Base-by-base conservation (phyloP, 345 rosid genomes). In the Gossypium longicalyx region DNA sequence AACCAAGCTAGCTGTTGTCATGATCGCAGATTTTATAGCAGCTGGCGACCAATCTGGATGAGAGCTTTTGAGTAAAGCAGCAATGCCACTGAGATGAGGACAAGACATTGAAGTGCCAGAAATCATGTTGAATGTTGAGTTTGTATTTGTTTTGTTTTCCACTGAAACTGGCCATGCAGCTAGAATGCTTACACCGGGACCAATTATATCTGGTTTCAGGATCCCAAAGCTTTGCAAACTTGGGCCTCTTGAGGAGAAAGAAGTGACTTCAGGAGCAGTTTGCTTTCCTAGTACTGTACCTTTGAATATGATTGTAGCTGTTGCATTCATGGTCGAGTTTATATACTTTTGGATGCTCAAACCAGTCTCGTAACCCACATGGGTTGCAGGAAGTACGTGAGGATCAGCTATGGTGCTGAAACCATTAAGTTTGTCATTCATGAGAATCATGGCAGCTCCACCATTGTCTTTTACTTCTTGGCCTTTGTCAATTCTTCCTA, bases 71-170 rank as follows among this genome's bases (percentile, higher is more conserved):
- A 86, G 75, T 44, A 80, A 68, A 27, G 89, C 88, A 0, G 83
- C 84, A 19, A 83, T 56, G 2, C 88, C 89, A 34, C 88, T 82
- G 13, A 88, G 85, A 72, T 88, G 88, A 43, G 88, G 91, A 72
- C 89, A 84, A 15, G 91, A 77, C 86, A 88, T 88, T 20, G 91
- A 86, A 12, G 88, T 85, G 15, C 91, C 91, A 0, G 88, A 86
- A 6, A 80, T 71, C 17, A 88, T 67, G 52, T 85, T 88, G 59
- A 88, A 87, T 25, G 78, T 70, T 15, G 78, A 77, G 2, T 71
- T 82, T 1, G 83, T 77, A 15, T 77, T 79, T 0, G 87, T 85
- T n/a, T 54, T 71, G 69, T 78, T 70, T 70, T 79, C 80, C 9
- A 81, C 74, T 1, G 84, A 71, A 65, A 79, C 80, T 0, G 86